Conservation (phyloP, 2,329 filamentous ascomycete species). For the Fusarium domesticum region DNA sequence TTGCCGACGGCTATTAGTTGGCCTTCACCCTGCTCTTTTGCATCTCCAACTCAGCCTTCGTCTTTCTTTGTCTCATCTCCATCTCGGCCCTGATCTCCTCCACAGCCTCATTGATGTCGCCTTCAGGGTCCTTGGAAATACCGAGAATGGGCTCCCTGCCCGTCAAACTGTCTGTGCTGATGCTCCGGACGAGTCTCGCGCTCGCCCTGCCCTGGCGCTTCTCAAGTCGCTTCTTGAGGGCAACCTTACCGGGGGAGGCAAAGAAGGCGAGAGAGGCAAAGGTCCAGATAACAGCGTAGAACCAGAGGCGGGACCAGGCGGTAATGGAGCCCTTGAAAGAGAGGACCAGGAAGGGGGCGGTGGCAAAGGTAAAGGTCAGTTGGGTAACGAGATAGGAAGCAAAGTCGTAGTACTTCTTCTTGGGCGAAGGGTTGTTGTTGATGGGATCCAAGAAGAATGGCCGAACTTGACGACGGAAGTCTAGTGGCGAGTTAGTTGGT, state of each 20-base stretch:
- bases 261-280: slow-evolving; percentile 69
- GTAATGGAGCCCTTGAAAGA: slow-evolving; percentile 65
- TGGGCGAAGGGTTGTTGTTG: slow-evolving; percentile 62
- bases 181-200: slow-evolving; percentile 45
- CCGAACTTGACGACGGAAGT: slow-evolving; percentile 82
- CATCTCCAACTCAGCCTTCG: slow-evolving; percentile 60
- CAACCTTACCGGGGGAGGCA: slow-evolving; percentile 68
- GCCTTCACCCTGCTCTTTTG: slow-evolving; percentile 27
- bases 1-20: slow-evolving; percentile 4
- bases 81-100: slow-evolving; percentile 72
- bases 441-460: slow-evolving; percentile 88
- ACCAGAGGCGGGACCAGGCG: slow-evolving; percentile 85
- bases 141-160: slow-evolving; percentile 67
- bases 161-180: slow-evolving; percentile 57
- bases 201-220: slow-evolving; percentile 49
- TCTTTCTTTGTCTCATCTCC: slow-evolving; percentile 44
- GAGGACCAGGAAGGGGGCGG: slow-evolving; percentile 82
- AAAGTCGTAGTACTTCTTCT: slow-evolving; percentile 85
- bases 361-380: slow-evolving; percentile 76
- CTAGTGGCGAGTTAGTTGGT: slow-evolving; percentile 44
- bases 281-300: slow-evolving; percentile 74
- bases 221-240: slow-evolving; percentile 57
- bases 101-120: slow-evolving; percentile 75
- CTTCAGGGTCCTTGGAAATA: slow-evolving; percentile 70
- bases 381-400: slow-evolving; percentile 75